Evolutionary conservation across 805 yeast species (phyloP), one percentile per base, ranked within the genome.

Genomic region (Ogataea corticis): DNA sequence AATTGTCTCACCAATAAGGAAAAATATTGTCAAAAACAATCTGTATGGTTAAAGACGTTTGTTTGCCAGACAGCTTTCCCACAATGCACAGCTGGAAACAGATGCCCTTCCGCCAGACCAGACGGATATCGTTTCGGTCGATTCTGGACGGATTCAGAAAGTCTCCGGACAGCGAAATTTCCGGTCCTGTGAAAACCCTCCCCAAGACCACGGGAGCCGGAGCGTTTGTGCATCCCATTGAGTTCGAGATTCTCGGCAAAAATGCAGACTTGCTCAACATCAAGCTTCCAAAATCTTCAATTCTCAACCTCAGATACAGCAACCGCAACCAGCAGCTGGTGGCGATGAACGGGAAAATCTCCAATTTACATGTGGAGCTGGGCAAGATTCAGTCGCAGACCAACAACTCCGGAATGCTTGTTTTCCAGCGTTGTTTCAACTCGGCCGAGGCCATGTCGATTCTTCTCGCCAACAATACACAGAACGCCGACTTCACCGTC

Each of bases 161-260:
- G 34, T 36, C 38, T 35, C 29, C 41, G 5, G 28, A 9, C 19
- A 38, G 33, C 34, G 43, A 45, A 37, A 41, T 50, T n/a, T 46
- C 52, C 11, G 42, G 50, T 34, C 61, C 66, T 2, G 33, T 56
- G 17, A 54, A 54, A 23, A 37, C 61, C 35, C 38, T 63, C 12
- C 73, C 76, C 2, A 56, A 52, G n/a, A 67, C 66, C 3, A 70
- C 79, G 0, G 79, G 77, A 0, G 57, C 55, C 14, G 80, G 77
- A 1, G 76, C 78, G 7, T 74, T 73, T 51, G 65, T 67, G 19
- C 77, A 72, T 46, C 62, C 74, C 7, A 73, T 76, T 3, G 46
- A 55, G 10, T 76, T 72, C 51, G 65, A 64, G 32, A 69, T 75
- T 3, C 48, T 75, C 12, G 80, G 80, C 2, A 42, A 49, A 12